Evolutionary conservation across 768 basidiomycete species (phyloP), one percentile per base, ranked within the genome.

Genomic region (Kwoniella europaea): DNA sequence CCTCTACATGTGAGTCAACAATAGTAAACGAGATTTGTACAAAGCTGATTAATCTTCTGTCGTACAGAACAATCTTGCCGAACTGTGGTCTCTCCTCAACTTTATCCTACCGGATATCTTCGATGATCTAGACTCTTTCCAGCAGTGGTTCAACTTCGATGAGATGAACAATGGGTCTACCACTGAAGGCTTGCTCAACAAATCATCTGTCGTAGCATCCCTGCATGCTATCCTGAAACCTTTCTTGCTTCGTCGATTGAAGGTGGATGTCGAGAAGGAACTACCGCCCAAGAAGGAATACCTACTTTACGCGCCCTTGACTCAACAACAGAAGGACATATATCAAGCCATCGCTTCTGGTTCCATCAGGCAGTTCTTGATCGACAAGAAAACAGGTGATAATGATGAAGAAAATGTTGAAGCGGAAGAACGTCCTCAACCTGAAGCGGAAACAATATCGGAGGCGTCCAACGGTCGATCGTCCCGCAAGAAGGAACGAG

Each of bases 101-200:
- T 99, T 98, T 77, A 92, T 98, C 69, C 87, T 98, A 4, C 97
- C 97, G 0, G 91, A 94, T 74, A 90, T 98, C 64, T 98, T 98
- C 81, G 88, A 90, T 69, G 93, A 98, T 76, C 86, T 96, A 22
- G 90, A 92, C 65, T 87, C 90, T 3, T 97, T 97, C 86, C 92
- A 96, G 83, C 89, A 93, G 79, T 94, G 92, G 94, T 79, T 82
- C 72, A 77, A 79, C 67, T 73, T 82, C 60, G 78, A 80, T 63
- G 75, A 82, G 41, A 75, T 84, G 73, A 76, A 70, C 64, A 67
- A 68, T 35, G 67, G 60, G 4, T 46, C 69, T 18, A 72, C 67
- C 13, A 68, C 67, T 4, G 58, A 68, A 50, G 71, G 70, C 16
- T 67, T 80, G 22, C 68, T 82, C 35, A 79, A 82, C 69, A 76